Evolutionary conservation across 1,139 yeast genomes (phyloP).

Genomic region (Hyphopichia khmerensis): DNA sequence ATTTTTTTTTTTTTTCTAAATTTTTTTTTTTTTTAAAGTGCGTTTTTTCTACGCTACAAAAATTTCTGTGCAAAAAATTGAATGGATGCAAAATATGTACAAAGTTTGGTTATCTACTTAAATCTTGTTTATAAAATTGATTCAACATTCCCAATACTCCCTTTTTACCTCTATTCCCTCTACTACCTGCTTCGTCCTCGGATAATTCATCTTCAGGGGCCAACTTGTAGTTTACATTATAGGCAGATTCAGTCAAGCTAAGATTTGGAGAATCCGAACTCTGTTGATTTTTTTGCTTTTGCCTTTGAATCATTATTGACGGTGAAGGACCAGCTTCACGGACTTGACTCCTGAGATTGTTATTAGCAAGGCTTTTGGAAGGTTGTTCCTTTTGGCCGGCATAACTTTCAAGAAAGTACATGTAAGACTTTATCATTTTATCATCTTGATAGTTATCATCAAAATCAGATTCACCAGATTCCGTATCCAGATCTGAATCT

Average conservation of each 20-base stretch:
- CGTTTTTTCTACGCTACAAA: neutral
- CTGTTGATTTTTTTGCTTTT: neutral
- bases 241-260: constrained; percentile 25
- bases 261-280: constrained; percentile 13
- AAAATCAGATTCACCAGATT: constrained; percentile 22
- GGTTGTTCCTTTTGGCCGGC: constrained; percentile 19
- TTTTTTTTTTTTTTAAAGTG: neutral
- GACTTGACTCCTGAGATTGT: neutral
- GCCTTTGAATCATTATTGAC: constrained; percentile 1
- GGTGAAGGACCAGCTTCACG: constrained; percentile 1
- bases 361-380: neutral
- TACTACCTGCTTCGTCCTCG: constrained; percentile 23
- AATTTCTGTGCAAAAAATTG: constrained; percentile 4
- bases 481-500: constrained; percentile 2
- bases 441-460: constrained; percentile 57
- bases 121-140: constrained; percentile 71
- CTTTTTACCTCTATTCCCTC: constrained; percentile 25
- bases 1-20: neutral
- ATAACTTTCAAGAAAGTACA: constrained; percentile 84
- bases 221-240: constrained; percentile 30
- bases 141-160: constrained; percentile 85
- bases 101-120: neutral
- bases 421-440: constrained; percentile 88
- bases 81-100: neutral
- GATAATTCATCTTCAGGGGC: constrained; percentile 23